A percentile compares a stretch with the other conserved stretches of the same genome.
Evolutionary conservation across 495 filamentous ascomycete species (phyloP).

Genomic region (Aspergillus carlsbadensis): DNA sequence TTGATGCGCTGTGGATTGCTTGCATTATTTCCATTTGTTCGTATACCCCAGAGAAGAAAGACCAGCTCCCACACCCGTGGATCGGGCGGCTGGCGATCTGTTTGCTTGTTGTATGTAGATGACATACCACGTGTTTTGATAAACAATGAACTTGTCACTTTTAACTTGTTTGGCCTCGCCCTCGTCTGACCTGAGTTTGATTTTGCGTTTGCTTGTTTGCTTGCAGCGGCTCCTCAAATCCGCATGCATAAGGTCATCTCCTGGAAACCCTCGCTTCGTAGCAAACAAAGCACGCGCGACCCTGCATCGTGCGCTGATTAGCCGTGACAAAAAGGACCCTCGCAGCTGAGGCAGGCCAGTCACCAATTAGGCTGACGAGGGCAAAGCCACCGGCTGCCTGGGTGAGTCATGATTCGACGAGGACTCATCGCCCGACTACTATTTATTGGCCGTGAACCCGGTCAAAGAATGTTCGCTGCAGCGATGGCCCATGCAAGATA

Average conservation of each 20-base stretch:
- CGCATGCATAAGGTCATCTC: too few relatives aligned
- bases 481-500: neutral
- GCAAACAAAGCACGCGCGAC: neutral
- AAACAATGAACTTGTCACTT: neutral
- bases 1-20: conserved; percentile 1
- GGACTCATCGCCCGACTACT: too few relatives aligned
- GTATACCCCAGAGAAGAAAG: conserved; percentile 5
- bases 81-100: conserved; percentile 1
- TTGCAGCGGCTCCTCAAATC: too few relatives aligned
- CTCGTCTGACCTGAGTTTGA: too few relatives aligned
- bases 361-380: too few relatives aligned
- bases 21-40: neutral
- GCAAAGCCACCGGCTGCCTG: too few relatives aligned
- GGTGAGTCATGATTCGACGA: too few relatives aligned
- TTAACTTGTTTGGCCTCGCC: too few relatives aligned
- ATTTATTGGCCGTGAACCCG: neutral
- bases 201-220: too few relatives aligned
- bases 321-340: too few relatives aligned
- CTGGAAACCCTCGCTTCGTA: too few relatives aligned
- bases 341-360: too few relatives aligned
- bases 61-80: conserved; percentile 1
- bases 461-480: neutral
- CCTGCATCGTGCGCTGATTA: neutral
- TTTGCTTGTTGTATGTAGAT: conserved; percentile 1
- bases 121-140: neutral